A percentile compares a stretch with the other conserved stretches of the same genome.
These are phyloP conservation scores for Lophiotrema nucula DNA, from an alignment of 495 filamentous ascomycete species.

Conservation along the genomic window DNA sequence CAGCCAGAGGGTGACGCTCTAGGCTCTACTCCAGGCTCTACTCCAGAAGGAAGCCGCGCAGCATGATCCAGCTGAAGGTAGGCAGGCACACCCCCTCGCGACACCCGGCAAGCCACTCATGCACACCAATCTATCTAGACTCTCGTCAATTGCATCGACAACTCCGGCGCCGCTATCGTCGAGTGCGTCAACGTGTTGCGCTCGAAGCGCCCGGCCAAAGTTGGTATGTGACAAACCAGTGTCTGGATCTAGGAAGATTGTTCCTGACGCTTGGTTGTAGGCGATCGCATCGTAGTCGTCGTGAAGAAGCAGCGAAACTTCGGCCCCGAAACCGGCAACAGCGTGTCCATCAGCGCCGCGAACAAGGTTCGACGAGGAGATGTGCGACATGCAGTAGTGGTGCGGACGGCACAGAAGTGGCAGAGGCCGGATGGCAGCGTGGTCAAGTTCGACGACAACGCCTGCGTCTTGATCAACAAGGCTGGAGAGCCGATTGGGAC, in stretches of 20 bases:
- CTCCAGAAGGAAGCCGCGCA: constrained; percentile 41
- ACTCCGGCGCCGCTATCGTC: constrained; percentile 96
- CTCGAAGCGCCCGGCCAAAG: constrained; percentile 84
- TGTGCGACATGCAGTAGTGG: constrained; percentile 93
- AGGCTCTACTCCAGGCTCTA: no score
- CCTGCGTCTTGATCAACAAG: constrained; percentile 97
- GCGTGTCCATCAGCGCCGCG: constrained; percentile 59
- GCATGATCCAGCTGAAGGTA: constrained; percentile 99
- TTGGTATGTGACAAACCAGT: constrained; percentile 64
- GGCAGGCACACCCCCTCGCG: neutral
- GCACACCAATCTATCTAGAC: constrained; percentile 62
- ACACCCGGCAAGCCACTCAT: constrained; percentile 10
- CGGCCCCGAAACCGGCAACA: constrained; percentile 61
- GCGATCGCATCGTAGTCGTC: constrained; percentile 95
- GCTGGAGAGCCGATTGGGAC: constrained; percentile 92
- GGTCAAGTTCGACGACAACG: constrained; percentile 95
- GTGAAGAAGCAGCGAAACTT: constrained; percentile 91
- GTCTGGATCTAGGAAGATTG: neutral
- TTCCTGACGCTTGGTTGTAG: constrained; percentile 52
- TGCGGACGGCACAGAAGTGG: constrained; percentile 83
- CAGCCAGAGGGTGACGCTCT: no score
- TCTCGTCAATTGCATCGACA: constrained; percentile 99
- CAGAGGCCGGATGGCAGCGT: constrained; percentile 83
- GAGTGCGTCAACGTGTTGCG: constrained; percentile 91
- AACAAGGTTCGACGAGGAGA: constrained; percentile 96